Evolutionary conservation across 371 early-diverging fungal species (phyloP), one percentile per base, ranked within the genome.

Genomic region (Syncephalis fuscata): DNA sequence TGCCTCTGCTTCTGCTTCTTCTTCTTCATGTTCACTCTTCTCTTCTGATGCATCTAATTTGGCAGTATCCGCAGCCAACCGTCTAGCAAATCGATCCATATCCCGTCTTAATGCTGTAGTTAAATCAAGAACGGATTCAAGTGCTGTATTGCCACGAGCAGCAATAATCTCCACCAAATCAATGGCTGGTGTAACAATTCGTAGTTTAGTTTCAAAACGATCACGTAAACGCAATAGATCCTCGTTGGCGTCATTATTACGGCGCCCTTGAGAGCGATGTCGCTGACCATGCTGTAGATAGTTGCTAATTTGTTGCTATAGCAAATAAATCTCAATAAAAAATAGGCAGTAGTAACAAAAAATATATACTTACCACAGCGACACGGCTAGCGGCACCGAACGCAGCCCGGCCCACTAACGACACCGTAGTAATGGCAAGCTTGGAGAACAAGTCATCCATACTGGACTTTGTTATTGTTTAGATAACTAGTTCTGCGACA

Each of bases 391-490:
- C 80, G 43, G 76, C 73, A 25, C 75, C 76, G 40, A 82, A 65
- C 16, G 83, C 83, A 19, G 80, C 80, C 40, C 76, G 72, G 41
- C 82, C 80, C 1, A 78, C 83, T n/a, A 80, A 70, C 3, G 71
- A 67, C 19, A 76, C 80, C 9, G 80, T 79, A 17, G 70, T 71
- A 48, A 82, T 55, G 1, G 83, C 82, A 20, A 80, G 54, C 50
- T 73, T 78, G 2, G 75, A 62, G 50, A 82, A 73, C 5, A 82
- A 50, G 42, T 75, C 74, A 51, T 82, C 82, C 54, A 80, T 70
- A n/a, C n/a, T n/a, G n/a, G n/a, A n/a, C n/a, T n/a, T n/a, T n/a
- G n/a, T n/a, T n/a, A n/a, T n/a, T n/a, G n/a, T n/a, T n/a, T n/a
- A n/a, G n/a, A n/a, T n/a, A n/a, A n/a, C n/a, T n/a, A n/a, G n/a